phyloP scores from a whole-genome alignment of 1,139 yeast genomes.

The Candida gigantensis region DNA sequence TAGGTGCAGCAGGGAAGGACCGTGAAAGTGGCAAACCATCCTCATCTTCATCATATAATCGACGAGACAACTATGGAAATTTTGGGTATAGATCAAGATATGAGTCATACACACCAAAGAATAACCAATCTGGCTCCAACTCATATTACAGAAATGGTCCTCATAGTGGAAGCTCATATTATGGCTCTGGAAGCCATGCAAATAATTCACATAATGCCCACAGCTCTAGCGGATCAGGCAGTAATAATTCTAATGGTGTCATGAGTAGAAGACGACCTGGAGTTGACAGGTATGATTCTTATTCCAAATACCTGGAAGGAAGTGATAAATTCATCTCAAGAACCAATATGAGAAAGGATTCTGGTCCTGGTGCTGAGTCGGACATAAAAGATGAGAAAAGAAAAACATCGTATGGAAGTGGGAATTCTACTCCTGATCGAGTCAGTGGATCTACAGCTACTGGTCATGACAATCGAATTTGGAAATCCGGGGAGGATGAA shows the following conservation, averaged over 20 bases:
- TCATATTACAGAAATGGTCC: constrained; percentile 6
- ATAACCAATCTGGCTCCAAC: constrained; percentile 7
- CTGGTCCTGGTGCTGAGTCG: constrained; percentile 1
- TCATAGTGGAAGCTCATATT: constrained; percentile 2
- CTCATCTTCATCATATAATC: constrained; percentile 7
- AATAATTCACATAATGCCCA: neutral
- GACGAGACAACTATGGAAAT: constrained; percentile 18
- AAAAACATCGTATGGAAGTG: constrained; percentile 2
- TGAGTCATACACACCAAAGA: constrained; percentile 11
- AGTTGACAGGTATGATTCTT: constrained; percentile 18
- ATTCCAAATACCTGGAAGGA: constrained; percentile 11
- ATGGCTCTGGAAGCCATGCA: constrained; percentile 3
- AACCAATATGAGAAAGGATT: constrained; percentile 1
- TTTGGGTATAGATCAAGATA: constrained; percentile 16
- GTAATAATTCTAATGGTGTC: neutral
- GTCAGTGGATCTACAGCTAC: constrained; percentile 1
- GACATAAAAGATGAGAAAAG: constrained; percentile 6
- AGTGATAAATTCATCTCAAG: constrained; percentile 10
- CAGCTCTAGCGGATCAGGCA: neutral
- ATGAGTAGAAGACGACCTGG: constrained; percentile 11
- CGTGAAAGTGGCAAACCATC: constrained; percentile 2
- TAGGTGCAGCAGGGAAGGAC: constrained; percentile 5
- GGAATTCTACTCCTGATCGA: constrained; percentile 8
- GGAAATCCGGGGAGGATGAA: neutral
- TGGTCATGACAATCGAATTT: neutral